Base-by-base conservation (phyloP, 192 early-diverging fungal species). In the Podila horticola region DNA sequence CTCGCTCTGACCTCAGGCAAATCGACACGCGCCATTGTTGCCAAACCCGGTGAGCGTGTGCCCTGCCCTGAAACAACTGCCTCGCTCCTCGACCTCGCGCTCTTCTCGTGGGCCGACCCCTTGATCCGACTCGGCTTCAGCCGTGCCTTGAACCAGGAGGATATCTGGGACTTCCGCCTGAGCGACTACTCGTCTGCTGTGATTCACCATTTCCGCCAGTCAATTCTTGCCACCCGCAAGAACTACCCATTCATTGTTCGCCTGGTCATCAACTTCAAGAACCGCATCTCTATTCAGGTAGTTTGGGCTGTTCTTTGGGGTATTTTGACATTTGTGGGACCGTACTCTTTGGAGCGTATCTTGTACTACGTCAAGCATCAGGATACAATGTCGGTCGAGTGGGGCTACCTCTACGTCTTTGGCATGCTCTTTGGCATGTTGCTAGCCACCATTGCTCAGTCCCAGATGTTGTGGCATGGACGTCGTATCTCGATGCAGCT, bases 341-440 rank as follows among this genome's bases (percentile, higher is more conserved):
- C 77, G 1, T 81, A 63, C 50, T 64, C 71, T 51, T 34, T 81
- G 45, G 77, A 81, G 62, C 77, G 77, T 29, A 73, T 81, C 63
- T 48, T 81, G 12, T 41, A 65, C 48, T 81, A 52, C 64, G 33
- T 81, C n/a, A 26, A 73, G 22, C 34, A 81, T 62, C 62, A 73
- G 62, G 71, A 72, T n/a, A 69, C 29, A 31, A 75, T 85, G 28
- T 57, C 74, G 3, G 24, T 66, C 8, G 71, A 71, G 12, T 69
- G 71, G 52, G 90, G 91, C 17, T 92, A 89, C 33, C 62, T 88
- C 45, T 90, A 89, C 58, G 86, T 90, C 0, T 83, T 89, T 55
- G 83, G 86, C 17, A 79, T 91, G 72, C 73, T 91, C 63, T 81
- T 81, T 64, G 77, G 77, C 62, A 72, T 81, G 77, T 22, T 73